These are phyloP conservation scores for Xerocomus potaroensis DNA, from an alignment of 768 basidiomycete genomes.

Conservation along the genomic window DNA sequence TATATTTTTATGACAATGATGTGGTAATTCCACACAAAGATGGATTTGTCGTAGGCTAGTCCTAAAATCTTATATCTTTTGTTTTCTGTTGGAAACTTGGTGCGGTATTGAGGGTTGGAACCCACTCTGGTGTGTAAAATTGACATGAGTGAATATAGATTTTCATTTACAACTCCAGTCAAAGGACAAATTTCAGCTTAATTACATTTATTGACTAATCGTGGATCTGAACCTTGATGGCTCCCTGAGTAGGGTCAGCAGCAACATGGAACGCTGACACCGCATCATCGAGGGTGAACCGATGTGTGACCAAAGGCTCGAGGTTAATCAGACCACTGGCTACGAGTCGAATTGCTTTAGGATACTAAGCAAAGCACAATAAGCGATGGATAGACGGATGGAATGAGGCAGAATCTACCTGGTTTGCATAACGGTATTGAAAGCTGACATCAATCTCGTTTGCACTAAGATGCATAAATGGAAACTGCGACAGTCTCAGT, in stretches of 20 bases:
- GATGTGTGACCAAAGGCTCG: conserved; percentile 77
- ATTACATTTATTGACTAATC: too few relatives aligned
- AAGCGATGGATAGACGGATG: not conserved
- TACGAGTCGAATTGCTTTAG: conserved; percentile 80
- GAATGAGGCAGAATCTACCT: conserved; percentile 32
- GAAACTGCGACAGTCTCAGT: conserved; percentile 40
- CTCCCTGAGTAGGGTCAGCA: conserved; percentile 60
- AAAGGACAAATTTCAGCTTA: too few relatives aligned
- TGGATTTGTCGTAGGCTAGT: too few relatives aligned
- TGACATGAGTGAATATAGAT: too few relatives aligned
- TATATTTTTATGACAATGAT: too few relatives aligned
- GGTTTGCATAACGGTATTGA: conserved; percentile 67
- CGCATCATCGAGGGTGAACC: conserved; percentile 68
- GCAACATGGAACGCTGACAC: conserved; percentile 76
- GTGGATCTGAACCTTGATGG: conserved; percentile 65
- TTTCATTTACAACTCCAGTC: too few relatives aligned
- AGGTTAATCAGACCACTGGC: conserved; percentile 67
- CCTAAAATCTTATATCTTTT: too few relatives aligned
- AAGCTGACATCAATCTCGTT: conserved; percentile 68
- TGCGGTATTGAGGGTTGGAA: too few relatives aligned
- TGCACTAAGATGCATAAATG: conserved; percentile 69
- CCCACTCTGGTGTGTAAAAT: too few relatives aligned
- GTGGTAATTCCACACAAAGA: too few relatives aligned
- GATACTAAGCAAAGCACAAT: conserved; percentile 46
- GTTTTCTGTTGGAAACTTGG: too few relatives aligned